Evolutionary conservation across 2,329 filamentous ascomycete species (phyloP), one percentile per base, ranked within the genome.

Genomic region (Aspergillus fijiensis): DNA sequence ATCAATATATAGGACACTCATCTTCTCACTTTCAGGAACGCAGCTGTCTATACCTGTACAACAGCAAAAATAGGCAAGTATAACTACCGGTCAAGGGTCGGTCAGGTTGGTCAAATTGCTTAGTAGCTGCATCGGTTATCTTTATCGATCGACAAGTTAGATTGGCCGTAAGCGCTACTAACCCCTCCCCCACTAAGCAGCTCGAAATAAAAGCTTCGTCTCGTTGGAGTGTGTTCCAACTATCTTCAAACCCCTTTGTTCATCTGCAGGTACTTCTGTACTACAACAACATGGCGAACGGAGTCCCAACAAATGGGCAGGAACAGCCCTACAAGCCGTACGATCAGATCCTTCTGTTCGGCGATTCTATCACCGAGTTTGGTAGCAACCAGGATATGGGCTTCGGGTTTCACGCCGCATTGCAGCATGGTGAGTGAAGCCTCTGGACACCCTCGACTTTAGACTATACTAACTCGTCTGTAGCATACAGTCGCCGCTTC

Each of bases 351-450:
- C 81, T 98, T 63, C 85, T 98, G 25, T 90, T 98, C 63, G 94
- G 94, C 57, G 95, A 98, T 78, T 96, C 91, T 33, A 88, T 98
- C 63, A 88, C 94, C 52, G 87, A 98, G 71, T 80, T 83, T 48
- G 84, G 87, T 2, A 84, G 84, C 64, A 80, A 83, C 39, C 80
- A 87, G 52, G 76, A 83, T 11, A 79, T 85, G 59, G 91, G 89
- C 16, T 94, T 93, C 75, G 90, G 84, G 0, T 90, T 96, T 68
- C 86, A 88, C 60, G 85, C 89, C 23, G 87, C 85, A 16, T 79
- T 96, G 3, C 87, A 92, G 72, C 77, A 85, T 66, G 83, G 89
- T 92, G 67, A 73, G 84, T 79, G 35, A 6, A 49, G 9, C n/a
- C 6, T 25, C 19, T 16, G 7, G 23, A 58, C 35, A 47, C 23